These are phyloP conservation scores for Fraxinus floribunda DNA, from an alignment of 305 asterid species.

Conservation along the genomic window DNA sequence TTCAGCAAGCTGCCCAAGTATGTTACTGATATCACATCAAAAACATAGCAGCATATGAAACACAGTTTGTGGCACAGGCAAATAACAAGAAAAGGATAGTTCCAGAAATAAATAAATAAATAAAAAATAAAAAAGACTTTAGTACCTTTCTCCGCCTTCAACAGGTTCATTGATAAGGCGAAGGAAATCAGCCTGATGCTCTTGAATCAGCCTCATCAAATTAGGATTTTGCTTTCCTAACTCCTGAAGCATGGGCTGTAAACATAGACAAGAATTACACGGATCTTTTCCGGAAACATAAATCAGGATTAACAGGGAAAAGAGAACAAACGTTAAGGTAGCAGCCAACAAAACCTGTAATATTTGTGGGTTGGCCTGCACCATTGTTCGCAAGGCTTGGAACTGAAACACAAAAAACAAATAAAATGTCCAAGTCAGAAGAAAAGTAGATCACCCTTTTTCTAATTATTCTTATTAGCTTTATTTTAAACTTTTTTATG, in stretches of 20 bases:
- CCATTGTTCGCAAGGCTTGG: conserved; percentile 85
- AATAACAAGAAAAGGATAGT: neutral
- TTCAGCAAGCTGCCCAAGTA: conserved; percentile 60
- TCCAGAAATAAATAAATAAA: neutral
- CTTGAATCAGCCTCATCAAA: conserved; percentile 70
- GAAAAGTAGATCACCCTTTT: neutral
- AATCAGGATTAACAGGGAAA: neutral
- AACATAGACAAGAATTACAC: conserved; percentile 25
- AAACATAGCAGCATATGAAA: neutral
- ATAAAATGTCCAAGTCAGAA: neutral
- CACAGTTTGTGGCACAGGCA: neutral
- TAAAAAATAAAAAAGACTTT: neutral
- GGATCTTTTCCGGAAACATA: neutral
- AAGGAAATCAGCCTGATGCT: conserved; percentile 80
- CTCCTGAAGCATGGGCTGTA: conserved; percentile 93
- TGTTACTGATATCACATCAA: conserved; percentile 34
- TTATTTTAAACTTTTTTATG: neutral
- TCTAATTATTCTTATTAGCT: neutral
- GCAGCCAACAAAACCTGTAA: conserved; percentile 56
- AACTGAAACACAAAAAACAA: conserved; percentile 49
- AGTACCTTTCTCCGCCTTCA: conserved; percentile 83
- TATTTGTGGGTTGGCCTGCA: conserved; percentile 90
- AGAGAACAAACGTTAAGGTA: neutral
- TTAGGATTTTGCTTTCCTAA: conserved; percentile 90
- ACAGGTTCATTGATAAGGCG: conserved; percentile 80